Percentiles rank a stretch among this genome's conserved stretches.
phyloP scores from a whole-genome alignment of 805 yeast species.

The Sugiyamaella marilandica region DNA sequence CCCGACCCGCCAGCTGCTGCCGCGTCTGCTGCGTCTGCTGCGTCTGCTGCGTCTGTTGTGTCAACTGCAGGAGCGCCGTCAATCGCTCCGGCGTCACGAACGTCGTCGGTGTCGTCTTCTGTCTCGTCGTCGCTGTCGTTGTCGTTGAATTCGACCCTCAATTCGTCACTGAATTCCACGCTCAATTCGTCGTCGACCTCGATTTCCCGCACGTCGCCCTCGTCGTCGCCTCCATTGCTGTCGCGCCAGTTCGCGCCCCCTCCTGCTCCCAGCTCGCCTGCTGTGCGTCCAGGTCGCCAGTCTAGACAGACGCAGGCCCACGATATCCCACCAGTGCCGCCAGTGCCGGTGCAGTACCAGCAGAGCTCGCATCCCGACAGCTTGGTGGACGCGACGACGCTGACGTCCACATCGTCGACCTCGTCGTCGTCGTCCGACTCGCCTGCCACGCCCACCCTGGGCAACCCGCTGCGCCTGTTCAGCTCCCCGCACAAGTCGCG shows the following conservation, averaged over 20 bases:
- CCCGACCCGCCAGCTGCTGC: neutral
- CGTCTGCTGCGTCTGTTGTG: neutral
- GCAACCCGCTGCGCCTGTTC: slow-evolving; percentile 1
- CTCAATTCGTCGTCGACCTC: neutral
- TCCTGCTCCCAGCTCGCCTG: neutral
- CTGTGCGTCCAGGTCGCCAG: no score
- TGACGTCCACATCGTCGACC: neutral
- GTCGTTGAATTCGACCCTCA: no score
- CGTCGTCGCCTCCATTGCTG: neutral
- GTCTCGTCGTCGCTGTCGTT: neutral
- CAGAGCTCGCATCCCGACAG: neutral
- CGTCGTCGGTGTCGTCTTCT: neutral
- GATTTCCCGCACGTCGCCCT: neutral
- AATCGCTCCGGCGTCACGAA: neutral
- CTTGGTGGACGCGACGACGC: neutral
- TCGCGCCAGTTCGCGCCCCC: neutral
- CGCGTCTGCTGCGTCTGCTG: neutral
- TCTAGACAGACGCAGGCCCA: no score
- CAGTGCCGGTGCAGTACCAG: neutral
- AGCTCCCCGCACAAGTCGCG: slow-evolving; percentile 3
- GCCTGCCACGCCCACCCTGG: neutral
- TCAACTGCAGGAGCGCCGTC: neutral
- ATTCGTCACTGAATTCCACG: neutral
- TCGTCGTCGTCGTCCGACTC: neutral
- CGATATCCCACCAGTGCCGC: neutral